Conservation (phyloP, 768 basidiomycete genomes). For the Daedaleopsis sinensis region DNA sequence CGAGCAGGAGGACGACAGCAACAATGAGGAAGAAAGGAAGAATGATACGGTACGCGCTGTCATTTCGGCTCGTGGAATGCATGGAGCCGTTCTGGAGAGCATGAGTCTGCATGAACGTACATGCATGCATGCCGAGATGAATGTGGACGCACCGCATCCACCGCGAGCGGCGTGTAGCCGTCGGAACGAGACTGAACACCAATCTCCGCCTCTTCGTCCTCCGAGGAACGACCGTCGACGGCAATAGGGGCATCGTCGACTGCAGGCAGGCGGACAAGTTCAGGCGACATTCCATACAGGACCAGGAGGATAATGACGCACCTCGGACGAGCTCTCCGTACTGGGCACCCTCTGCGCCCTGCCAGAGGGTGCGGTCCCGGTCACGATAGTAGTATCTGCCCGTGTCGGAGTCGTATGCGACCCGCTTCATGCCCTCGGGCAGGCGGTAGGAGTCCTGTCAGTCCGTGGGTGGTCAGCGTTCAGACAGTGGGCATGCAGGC, state of each 20-base stretch:
- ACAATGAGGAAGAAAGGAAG: slow-evolving; percentile 77
- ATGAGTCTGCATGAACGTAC: not conserved
- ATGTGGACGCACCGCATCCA: slow-evolving; percentile 46
- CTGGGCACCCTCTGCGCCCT: slow-evolving; percentile 61
- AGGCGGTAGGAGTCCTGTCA: slow-evolving; percentile 54
- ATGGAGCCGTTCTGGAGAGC: slow-evolving; percentile 9
- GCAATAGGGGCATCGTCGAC: slow-evolving; percentile 15
- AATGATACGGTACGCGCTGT: slow-evolving; percentile 55
- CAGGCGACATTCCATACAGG: slow-evolving; percentile 1
- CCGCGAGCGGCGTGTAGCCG: slow-evolving; percentile 57
- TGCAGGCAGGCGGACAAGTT: not conserved
- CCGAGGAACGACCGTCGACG: slow-evolving; percentile 33
- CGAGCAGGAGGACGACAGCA: slow-evolving; percentile 60
- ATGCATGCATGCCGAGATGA: not conserved
- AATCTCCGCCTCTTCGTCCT: slow-evolving; percentile 60
- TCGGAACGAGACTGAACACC: slow-evolving; percentile 41
- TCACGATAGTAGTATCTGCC: slow-evolving; percentile 68
- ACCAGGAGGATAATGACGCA: slow-evolving; percentile 25
- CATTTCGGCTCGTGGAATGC: slow-evolving; percentile 3
- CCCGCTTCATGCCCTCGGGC: slow-evolving; percentile 58
- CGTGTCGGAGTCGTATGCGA: slow-evolving; percentile 77
- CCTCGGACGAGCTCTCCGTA: slow-evolving; percentile 55
- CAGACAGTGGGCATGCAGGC: not conserved
- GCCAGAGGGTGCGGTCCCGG: slow-evolving; percentile 53
- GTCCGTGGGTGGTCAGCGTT: slow-evolving; percentile 1